A percentile compares a stretch with the other conserved stretches of the same genome.
phyloP scores from a whole-genome alignment of 148 eudicot species.

The Chenopodium berlandieri region DNA sequence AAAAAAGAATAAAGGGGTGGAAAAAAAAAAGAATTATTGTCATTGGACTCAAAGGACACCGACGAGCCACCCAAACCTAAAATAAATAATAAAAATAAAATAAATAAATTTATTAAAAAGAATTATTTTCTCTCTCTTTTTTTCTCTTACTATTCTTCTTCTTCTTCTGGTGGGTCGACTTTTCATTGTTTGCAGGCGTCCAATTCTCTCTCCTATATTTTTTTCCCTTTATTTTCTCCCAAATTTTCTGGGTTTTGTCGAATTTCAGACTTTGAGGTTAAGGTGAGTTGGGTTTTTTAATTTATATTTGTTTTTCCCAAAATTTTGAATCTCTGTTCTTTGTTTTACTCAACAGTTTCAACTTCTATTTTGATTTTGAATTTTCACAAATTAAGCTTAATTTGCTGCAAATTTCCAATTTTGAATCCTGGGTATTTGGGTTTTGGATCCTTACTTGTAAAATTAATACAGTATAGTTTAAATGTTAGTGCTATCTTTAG shows the following conservation, averaged over 20 bases:
- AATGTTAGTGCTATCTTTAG: not conserved
- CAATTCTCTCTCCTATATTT: not conserved
- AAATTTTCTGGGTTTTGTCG: slow-evolving; percentile 4
- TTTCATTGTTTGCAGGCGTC: slow-evolving; percentile 27
- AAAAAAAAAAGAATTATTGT: slow-evolving; percentile 3
- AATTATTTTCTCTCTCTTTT: not conserved
- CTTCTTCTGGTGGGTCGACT: slow-evolving; percentile 26
- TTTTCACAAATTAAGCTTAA: not conserved
- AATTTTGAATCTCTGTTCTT: not conserved
- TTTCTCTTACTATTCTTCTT: not conserved
- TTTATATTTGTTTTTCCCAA: not conserved
- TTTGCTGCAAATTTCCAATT: not conserved
- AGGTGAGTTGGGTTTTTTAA: slow-evolving; percentile 21
- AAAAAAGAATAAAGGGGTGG: not conserved
- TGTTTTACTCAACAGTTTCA: not conserved
- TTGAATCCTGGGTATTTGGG: slow-evolving; percentile 19
- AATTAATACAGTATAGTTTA: not conserved
- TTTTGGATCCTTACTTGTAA: slow-evolving; percentile 13
- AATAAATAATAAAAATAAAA: not conserved
- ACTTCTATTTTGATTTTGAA: not conserved
- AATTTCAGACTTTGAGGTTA: slow-evolving; percentile 14
- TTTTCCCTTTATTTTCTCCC: not conserved
- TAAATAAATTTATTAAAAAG: too few species aligned
- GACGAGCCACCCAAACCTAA: slow-evolving; percentile 31
- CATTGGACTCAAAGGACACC: slow-evolving; percentile 25